phyloP scores from a whole-genome alignment of 2,329 filamentous ascomycete species.

The Geosmithia putterillii region DNA sequence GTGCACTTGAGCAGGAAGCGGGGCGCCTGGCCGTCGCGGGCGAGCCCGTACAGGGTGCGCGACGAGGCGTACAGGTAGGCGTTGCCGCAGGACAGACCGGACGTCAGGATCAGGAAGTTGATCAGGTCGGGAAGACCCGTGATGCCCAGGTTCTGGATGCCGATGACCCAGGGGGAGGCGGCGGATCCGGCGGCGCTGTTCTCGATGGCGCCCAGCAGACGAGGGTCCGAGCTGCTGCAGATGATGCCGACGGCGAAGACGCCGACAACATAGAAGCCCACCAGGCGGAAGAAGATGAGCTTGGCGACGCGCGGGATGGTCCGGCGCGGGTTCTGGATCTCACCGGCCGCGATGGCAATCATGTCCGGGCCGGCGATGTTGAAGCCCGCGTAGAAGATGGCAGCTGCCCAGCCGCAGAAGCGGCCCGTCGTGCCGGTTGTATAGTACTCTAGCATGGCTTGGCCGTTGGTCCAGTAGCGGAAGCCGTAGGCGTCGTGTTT shows the following conservation, averaged over 20 bases:
- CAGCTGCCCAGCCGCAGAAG: slow-evolving; percentile 44
- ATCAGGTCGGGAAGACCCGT: slow-evolving; percentile 38
- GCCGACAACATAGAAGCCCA: slow-evolving; percentile 57
- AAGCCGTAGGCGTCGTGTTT: slow-evolving; percentile 51
- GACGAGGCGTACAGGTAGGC: slow-evolving; percentile 35
- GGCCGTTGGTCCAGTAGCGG: slow-evolving; percentile 34
- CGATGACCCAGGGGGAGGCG: slow-evolving; percentile 49
- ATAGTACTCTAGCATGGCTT: slow-evolving; percentile 20
- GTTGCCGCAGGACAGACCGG: slow-evolving; percentile 27
- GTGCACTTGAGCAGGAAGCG: slow-evolving; percentile 43
- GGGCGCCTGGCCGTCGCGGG: slow-evolving; percentile 30
- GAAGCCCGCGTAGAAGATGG: slow-evolving; percentile 56
- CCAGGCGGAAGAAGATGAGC: slow-evolving; percentile 61
- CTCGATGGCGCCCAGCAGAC: slow-evolving; percentile 26
- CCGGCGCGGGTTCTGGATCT: slow-evolving; percentile 51
- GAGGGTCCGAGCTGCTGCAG: slow-evolving; percentile 34
- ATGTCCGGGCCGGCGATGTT: slow-evolving; percentile 58
- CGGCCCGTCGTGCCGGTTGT: slow-evolving; percentile 38
- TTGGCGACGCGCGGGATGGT: slow-evolving; percentile 60
- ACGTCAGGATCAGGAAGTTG: slow-evolving; percentile 51
- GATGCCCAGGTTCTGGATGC: slow-evolving; percentile 40
- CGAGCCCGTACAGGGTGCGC: slow-evolving; percentile 33
- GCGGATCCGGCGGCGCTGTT: slow-evolving; percentile 42
- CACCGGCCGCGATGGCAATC: slow-evolving; percentile 41
- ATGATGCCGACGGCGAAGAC: slow-evolving; percentile 43